Conservation (phyloP, 441 rosid genomes). For the Breynia disticha region DNA sequence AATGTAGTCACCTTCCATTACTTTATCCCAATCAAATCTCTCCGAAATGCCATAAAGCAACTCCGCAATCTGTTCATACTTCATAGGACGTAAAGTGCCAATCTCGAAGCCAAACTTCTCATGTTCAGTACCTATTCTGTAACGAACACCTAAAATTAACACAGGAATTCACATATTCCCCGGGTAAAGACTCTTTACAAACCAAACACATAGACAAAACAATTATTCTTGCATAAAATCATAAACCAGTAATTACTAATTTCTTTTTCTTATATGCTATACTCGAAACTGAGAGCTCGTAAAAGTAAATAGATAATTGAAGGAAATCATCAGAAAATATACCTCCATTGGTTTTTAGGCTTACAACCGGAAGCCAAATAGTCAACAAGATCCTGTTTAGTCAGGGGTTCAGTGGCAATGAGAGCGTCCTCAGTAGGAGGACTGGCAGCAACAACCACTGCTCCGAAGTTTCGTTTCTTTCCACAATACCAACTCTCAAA, state of each 20-base stretch:
- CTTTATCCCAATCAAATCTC: slow-evolving; percentile 96
- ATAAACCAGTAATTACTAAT: no score
- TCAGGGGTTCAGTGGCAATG: slow-evolving; percentile 59
- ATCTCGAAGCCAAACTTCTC: slow-evolving; percentile 96
- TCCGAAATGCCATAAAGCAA: slow-evolving; percentile 86
- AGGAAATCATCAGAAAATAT: not conserved
- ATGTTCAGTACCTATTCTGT: slow-evolving; percentile 97
- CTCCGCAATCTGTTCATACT: slow-evolving; percentile 86
- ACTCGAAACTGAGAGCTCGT: no score
- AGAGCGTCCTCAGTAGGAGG: slow-evolving; percentile 85
- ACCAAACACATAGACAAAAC: no score
- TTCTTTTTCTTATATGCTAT: no score
- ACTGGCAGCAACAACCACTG: slow-evolving; percentile 75
- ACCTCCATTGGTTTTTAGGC: slow-evolving; percentile 90
- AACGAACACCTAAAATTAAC: slow-evolving; percentile 19
- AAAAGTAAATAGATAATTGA: no score
- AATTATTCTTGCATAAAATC: no score
- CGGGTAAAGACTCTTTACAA: no score
- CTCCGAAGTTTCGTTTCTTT: slow-evolving; percentile 32
- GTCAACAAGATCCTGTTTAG: slow-evolving; percentile 74
- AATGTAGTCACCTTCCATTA: slow-evolving; percentile 79
- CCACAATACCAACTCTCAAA: slow-evolving; percentile 1
- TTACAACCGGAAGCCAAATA: slow-evolving; percentile 96
- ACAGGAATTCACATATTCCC: no score
- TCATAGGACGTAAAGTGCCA: slow-evolving; percentile 77